These are phyloP conservation scores for Boletus reticuloceps DNA, from an alignment of 768 basidiomycete genomes.

Conservation along the genomic window DNA sequence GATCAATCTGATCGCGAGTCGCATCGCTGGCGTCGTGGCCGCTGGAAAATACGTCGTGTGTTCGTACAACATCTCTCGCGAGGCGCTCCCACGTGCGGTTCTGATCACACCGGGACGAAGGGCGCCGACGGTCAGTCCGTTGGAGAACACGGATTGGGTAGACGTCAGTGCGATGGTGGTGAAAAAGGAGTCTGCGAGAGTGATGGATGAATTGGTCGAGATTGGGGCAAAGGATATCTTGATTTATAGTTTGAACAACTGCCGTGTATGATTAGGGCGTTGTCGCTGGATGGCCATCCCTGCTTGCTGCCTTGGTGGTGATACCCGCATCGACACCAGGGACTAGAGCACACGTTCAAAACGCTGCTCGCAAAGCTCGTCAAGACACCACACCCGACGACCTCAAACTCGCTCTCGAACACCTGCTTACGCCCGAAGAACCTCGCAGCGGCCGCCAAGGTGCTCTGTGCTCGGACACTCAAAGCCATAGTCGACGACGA, in stretches of 20 bases:
- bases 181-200: constrained; percentile 70
- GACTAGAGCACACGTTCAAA: too few relatives aligned
- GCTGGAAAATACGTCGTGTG: constrained; percentile 84
- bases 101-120: constrained; percentile 83
- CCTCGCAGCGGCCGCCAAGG: too few relatives aligned
- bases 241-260: constrained; percentile 89
- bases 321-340: constrained; percentile 56
- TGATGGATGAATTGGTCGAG: constrained; percentile 85
- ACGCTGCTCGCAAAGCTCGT: too few relatives aligned
- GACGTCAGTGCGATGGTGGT: constrained; percentile 93
- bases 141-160: constrained; percentile 86
- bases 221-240: constrained; percentile 90
- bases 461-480: too few relatives aligned
- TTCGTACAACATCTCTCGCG: constrained; percentile 86
- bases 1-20: constrained; percentile 76
- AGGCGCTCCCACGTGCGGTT: constrained; percentile 57
- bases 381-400: too few relatives aligned
- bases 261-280: constrained; percentile 60
- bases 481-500: too few relatives aligned
- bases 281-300: too few relatives aligned
- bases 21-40: constrained; percentile 91
- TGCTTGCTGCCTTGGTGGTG: constrained; percentile 35
- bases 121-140: constrained; percentile 81
- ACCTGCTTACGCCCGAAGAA: too few relatives aligned
- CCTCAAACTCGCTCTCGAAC: too few relatives aligned